Evolutionary conservation across 371 early-diverging fungal species (phyloP).

Genomic region (Circinella minor): DNA sequence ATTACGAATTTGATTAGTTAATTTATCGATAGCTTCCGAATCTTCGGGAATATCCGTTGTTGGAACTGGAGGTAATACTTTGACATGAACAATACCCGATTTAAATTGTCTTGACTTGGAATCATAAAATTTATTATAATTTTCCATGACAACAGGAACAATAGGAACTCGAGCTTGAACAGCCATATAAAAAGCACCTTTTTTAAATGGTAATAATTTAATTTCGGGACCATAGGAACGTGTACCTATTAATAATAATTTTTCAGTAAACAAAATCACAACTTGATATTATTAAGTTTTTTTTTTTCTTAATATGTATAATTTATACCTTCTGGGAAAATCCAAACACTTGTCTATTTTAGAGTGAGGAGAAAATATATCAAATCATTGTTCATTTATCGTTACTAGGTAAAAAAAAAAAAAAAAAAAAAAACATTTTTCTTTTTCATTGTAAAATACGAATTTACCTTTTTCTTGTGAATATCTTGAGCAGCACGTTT

Average conservation of each 20-base stretch:
- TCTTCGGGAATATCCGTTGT: conserved; percentile 64
- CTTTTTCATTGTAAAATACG: too few species aligned
- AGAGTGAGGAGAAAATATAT: too few species aligned
- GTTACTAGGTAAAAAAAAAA: too few species aligned
- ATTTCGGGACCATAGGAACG: conserved; percentile 76
- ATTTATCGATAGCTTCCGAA: conserved; percentile 74
- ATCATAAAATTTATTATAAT: conserved; percentile 77
- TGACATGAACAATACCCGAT: conserved; percentile 46
- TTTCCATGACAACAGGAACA: conserved; percentile 85
- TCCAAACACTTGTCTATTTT: conserved; percentile 80
- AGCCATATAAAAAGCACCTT: conserved; percentile 91
- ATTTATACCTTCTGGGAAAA: conserved; percentile 86
- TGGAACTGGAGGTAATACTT: conserved; percentile 77
- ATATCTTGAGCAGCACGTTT: conserved; percentile 75
- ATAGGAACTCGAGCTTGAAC: conserved; percentile 85
- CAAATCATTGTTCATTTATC: too few species aligned
- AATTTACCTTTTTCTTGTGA: conserved; percentile 38
- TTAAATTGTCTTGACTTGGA: conserved; percentile 60
- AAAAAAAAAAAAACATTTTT: too few species aligned
- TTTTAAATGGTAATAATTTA: conserved; percentile 88
- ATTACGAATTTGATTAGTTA: conserved; percentile 69
- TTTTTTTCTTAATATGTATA: too few species aligned
- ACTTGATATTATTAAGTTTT: too few species aligned
- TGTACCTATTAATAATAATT: conserved; percentile 43
- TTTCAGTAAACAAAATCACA: too few species aligned